Evolutionary conservation across 2,329 filamentous ascomycete genomes (phyloP).

Genomic region (Penicillium sp.): DNA sequence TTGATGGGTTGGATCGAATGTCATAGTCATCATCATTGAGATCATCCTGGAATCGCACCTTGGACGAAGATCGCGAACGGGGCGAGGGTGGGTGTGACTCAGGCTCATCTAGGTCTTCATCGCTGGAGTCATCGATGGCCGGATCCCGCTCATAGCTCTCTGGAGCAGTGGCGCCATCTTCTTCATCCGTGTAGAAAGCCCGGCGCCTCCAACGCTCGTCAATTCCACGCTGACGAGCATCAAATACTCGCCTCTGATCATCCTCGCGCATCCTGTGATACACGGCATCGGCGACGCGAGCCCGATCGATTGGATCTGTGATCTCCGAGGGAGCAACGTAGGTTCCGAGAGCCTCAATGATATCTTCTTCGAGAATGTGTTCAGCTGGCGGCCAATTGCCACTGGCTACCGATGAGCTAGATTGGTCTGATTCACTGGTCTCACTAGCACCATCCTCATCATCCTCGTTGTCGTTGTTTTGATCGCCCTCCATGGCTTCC

Average conservation of each 20-base stretch:
- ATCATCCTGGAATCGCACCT: slow-evolving; percentile 74
- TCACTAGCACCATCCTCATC: slow-evolving; percentile 25
- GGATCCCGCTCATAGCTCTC: slow-evolving; percentile 56
- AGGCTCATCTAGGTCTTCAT: slow-evolving; percentile 51
- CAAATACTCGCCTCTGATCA: slow-evolving; percentile 38
- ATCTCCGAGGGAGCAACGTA: slow-evolving; percentile 45
- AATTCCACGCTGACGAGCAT: slow-evolving; percentile 47
- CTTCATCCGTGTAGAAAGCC: slow-evolving; percentile 80
- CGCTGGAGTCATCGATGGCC: slow-evolving; percentile 44
- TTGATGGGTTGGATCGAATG: slow-evolving; percentile 67
- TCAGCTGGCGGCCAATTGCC: slow-evolving; percentile 43
- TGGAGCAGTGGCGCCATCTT: slow-evolving; percentile 70
- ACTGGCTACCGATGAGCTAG: slow-evolving; percentile 30
- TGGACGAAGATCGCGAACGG: slow-evolving; percentile 72
- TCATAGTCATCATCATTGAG: slow-evolving; percentile 67
- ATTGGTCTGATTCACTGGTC: slow-evolving; percentile 23
- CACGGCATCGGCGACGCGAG: slow-evolving; percentile 40
- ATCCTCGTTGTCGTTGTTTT: slow-evolving; percentile 17
- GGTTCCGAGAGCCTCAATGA: slow-evolving; percentile 43
- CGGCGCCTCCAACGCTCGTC: slow-evolving; percentile 73
- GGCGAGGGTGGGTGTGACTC: slow-evolving; percentile 47
- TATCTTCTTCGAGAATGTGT: slow-evolving; percentile 42
- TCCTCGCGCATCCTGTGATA: slow-evolving; percentile 42
- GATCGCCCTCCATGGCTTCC: slow-evolving; percentile 6
- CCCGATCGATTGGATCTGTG: slow-evolving; percentile 43